Base-by-base conservation (phyloP, 305 asterid genomes). In the Fraxinus albicans region DNA sequence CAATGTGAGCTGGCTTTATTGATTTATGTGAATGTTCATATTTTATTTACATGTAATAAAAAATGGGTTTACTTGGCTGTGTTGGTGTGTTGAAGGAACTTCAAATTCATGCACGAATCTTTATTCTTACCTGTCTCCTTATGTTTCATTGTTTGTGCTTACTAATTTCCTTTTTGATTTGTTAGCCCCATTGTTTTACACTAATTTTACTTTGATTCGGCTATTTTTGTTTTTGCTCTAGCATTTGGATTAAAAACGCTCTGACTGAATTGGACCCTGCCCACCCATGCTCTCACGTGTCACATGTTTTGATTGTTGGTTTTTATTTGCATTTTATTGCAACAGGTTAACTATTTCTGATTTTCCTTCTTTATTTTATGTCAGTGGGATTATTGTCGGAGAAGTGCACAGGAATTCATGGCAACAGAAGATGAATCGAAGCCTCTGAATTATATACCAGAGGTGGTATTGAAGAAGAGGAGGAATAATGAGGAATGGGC, bases 401-500 rank as follows among this genome's bases (percentile, higher is more conserved):
- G 69, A 19, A 21, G 69, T 21, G 3, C 4, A 7, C 4, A 58
- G 69, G 29, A 76, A 83, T 69, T 63, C 35, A 87, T 89, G 92
- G 86, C 90, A 44, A 89, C 92, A 77, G 93, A 87, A 77, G 96
- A 89, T 82, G 91, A 88, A 47, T 83, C 88, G 82, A 90, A 90
- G 74, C 74, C 69, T 19, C 76, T 94, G 87, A 90, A 89, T 76
- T 91, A 91, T 85, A 89, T 92, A 60, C 93, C 96, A 23, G 99
- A 96, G 87, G 95, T 94, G 73, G 89, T 96, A 79, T 79, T 96
- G 90, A 93, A 96, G 95, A 94, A 94, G 89, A 91, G 98, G 90
- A 96, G 86, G 90, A 93, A 87, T 89, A 96, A 93, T 82, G 99
- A 96, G 87, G 89, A 91, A 65, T 94, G 98, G 98, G 98, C 98